phyloP scores from a whole-genome alignment of 805 yeast species.

The Saccharomycopsis sp. region DNA sequence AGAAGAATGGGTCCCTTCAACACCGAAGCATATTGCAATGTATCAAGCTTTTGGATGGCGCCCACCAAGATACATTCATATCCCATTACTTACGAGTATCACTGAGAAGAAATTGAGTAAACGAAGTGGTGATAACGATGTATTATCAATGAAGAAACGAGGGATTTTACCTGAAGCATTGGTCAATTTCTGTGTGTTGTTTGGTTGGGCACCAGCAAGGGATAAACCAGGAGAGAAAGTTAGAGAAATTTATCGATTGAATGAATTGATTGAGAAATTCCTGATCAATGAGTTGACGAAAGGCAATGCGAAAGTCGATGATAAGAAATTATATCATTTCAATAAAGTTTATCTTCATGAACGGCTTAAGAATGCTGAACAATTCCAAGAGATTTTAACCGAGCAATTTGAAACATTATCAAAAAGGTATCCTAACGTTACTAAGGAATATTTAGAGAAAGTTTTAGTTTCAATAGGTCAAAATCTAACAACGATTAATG shows the following conservation, averaged over 20 bases:
- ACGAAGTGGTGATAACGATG: constrained; percentile 75
- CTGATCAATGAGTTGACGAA: constrained; percentile 70
- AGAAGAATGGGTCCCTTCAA: constrained; percentile 95
- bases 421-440: constrained; percentile 21
- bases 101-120: constrained; percentile 77
- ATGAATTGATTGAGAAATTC: constrained; percentile 50
- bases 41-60: constrained; percentile 83
- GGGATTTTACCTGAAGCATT: constrained; percentile 85
- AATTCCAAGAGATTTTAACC: constrained; percentile 29
- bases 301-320: constrained; percentile 91
- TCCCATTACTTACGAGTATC: constrained; percentile 75
- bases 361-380: constrained; percentile 34
- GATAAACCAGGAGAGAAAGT: constrained; percentile 37
- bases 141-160: constrained; percentile 40
- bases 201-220: constrained; percentile 91
- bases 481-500: constrained; percentile 46
- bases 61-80: constrained; percentile 78
- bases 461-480: constrained; percentile 41
- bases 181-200: constrained; percentile 76
- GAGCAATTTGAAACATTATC: constrained; percentile 25
- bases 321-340: constrained; percentile 64
- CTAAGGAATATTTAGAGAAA: constrained; percentile 26
- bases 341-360: constrained; percentile 60
- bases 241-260: constrained; percentile 45
- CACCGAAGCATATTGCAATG: constrained; percentile 87